Conservation (phyloP, 352 stramenopile genomes). For the Globisporangium sylvaticum region DNA sequence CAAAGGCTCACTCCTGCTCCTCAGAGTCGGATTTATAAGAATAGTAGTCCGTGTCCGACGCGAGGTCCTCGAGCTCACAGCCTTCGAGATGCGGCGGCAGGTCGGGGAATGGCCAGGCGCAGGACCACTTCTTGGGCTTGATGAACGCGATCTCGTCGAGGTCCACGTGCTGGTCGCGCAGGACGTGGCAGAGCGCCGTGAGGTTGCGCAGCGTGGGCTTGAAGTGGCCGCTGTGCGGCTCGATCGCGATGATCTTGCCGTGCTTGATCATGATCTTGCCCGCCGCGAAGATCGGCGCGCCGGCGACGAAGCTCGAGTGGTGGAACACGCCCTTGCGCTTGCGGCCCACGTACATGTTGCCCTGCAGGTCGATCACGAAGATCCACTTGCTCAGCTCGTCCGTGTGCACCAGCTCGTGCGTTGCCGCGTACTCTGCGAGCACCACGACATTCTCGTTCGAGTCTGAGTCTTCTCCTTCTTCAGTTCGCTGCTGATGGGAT, state of each 20-base stretch:
- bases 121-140: constrained; percentile 65
- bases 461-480: too few species aligned
- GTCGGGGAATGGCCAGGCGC: constrained; percentile 50
- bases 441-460: neutral
- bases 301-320: constrained; percentile 74
- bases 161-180: constrained; percentile 35
- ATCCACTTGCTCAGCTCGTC: constrained; percentile 73
- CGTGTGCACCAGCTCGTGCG: constrained; percentile 38
- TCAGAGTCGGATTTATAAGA: constrained; percentile 33
- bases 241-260: constrained; percentile 52
- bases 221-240: constrained; percentile 76
- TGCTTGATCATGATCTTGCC: constrained; percentile 64
- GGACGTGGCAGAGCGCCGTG: constrained; percentile 33
- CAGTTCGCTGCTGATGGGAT: neutral
- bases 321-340: constrained; percentile 74
- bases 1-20: neutral
- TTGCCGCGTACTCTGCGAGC: constrained; percentile 32
- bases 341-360: constrained; percentile 52
- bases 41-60: constrained; percentile 47
- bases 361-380: constrained; percentile 47
- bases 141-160: constrained; percentile 46
- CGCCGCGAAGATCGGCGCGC: constrained; percentile 52
- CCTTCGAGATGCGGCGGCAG: constrained; percentile 20
- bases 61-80: constrained; percentile 39
- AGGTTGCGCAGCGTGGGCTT: constrained; percentile 57